These are phyloP conservation scores for Rhizopogon vulgaris DNA, from an alignment of 768 basidiomycete species.

Conservation along the genomic window DNA sequence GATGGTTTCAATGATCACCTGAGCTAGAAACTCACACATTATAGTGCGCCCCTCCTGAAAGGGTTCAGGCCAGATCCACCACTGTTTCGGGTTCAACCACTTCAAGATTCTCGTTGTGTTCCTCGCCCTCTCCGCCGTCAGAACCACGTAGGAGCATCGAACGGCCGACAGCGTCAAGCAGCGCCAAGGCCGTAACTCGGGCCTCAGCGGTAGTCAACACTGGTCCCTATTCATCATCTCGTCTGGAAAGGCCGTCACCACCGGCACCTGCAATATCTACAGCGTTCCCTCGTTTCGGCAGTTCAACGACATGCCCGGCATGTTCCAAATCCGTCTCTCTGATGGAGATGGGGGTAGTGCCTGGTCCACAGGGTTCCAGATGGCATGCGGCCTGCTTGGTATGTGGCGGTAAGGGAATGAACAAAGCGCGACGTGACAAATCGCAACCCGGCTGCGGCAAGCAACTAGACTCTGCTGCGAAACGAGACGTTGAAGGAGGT, in stretches of 20 bases:
- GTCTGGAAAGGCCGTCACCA: conserved; percentile 20
- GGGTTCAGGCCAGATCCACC: conserved; percentile 11
- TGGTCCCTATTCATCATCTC: conserved; percentile 22
- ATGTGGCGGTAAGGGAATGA: conserved; percentile 63
- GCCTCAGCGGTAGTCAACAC: conserved; percentile 9
- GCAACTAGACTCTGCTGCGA: conserved; percentile 77
- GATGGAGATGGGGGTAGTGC: conserved; percentile 83
- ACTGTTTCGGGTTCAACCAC: conserved; percentile 5
- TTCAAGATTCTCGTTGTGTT: conserved; percentile 7
- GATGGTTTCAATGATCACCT: not conserved
- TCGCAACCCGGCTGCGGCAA: conserved; percentile 77
- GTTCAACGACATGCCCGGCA: conserved; percentile 59
- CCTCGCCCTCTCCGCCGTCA: conserved; percentile 13
- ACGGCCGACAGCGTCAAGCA: conserved; percentile 5
- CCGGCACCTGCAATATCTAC: conserved; percentile 13
- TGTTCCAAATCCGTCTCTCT: conserved; percentile 68
- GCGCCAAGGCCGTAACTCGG: conserved; percentile 1
- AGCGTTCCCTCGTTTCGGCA: conserved; percentile 26
- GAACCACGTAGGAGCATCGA: conserved; percentile 14
- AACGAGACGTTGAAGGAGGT: conserved; percentile 57
- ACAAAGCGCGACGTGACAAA: conserved; percentile 41
- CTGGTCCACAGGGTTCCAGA: conserved; percentile 73
- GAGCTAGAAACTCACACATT: conserved; percentile 6
- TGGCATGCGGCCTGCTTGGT: conserved; percentile 79
- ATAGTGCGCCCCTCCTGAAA: conserved; percentile 41